Evolutionary conservation across 176 grass and related monocot genomes (phyloP).

Genomic region (Zoysia pacifica): DNA sequence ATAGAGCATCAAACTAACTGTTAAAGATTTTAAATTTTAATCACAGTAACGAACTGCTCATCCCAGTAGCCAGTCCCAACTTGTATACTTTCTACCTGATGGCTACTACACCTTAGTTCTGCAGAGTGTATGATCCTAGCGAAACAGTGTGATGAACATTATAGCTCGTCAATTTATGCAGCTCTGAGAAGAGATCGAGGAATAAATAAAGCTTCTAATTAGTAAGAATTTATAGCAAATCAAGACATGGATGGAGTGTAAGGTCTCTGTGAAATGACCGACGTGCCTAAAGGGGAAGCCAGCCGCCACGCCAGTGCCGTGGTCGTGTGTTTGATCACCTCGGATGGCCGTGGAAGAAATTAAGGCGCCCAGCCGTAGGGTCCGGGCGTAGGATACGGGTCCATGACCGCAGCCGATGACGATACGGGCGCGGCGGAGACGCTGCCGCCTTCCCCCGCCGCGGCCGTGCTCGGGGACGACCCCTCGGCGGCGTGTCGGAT

Average conservation of each 20-base stretch:
- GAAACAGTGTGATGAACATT: conserved; percentile 31
- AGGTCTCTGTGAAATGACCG: not conserved
- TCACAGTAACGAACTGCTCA: conserved; percentile 23
- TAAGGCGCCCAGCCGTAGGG: conserved; percentile 52
- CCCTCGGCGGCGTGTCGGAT: conserved; percentile 30
- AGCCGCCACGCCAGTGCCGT: not conserved
- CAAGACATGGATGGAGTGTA: conserved; percentile 24
- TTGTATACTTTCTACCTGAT: conserved; percentile 30
- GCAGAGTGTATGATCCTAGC: conserved; percentile 22
- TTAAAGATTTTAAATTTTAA: conserved; percentile 48
- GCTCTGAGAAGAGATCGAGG: conserved; percentile 1
- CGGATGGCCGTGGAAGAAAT: conserved; percentile 73
- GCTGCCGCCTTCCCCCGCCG: conserved; percentile 16
- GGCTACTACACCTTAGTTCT: not conserved
- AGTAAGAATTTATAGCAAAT: conserved; percentile 35
- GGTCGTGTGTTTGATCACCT: conserved; percentile 56
- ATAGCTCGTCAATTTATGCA: conserved; percentile 56
- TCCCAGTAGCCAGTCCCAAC: conserved; percentile 22
- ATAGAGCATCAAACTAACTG: conserved; percentile 40
- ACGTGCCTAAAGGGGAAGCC: not conserved
- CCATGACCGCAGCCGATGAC: conserved; percentile 80
- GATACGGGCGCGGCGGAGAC: conserved; percentile 18
- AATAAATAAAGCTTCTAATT: not conserved
- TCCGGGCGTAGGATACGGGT: conserved; percentile 79
- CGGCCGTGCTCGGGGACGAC: conserved; percentile 57